Evolutionary conservation across 352 stramenopile species (phyloP).

Genomic region (Pythium biforme): DNA sequence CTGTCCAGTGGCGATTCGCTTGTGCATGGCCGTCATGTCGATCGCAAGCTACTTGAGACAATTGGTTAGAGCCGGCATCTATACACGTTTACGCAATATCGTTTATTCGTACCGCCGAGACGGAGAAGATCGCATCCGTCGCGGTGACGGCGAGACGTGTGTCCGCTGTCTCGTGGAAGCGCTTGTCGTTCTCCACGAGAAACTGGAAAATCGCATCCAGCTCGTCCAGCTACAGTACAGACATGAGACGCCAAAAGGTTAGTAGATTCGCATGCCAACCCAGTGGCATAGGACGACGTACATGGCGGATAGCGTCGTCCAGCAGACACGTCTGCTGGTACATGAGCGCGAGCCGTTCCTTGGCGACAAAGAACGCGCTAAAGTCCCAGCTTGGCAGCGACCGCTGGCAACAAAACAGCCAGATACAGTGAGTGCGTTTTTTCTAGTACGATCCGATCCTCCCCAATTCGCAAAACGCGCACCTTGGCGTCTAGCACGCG

Average conservation of each 20-base stretch:
- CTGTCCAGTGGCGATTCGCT: conserved; percentile 49
- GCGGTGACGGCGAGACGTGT: conserved; percentile 1
- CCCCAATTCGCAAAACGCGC: not conserved
- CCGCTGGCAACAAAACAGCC: conserved; percentile 24
- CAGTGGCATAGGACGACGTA: conserved; percentile 29
- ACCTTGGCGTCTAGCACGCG: conserved; percentile 65
- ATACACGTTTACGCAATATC: not conserved
- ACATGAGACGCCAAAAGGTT: too few species aligned
- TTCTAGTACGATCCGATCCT: too few species aligned
- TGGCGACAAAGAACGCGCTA: conserved; percentile 74
- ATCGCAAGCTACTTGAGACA: conserved; percentile 48
- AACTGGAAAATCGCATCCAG: conserved; percentile 70
- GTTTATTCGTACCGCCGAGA: conserved; percentile 45
- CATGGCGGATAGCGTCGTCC: conserved; percentile 79
- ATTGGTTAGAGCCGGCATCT: too few species aligned
- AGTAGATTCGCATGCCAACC: too few species aligned
- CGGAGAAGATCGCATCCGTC: conserved; percentile 55
- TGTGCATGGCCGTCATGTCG: conserved; percentile 45
- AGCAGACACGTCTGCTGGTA: conserved; percentile 84
- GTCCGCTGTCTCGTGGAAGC: not conserved
- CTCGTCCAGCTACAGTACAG: conserved; percentile 57
- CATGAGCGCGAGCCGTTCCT: conserved; percentile 77
- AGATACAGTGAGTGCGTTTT: too few species aligned
- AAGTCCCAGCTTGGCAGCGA: conserved; percentile 64
- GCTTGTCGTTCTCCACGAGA: conserved; percentile 25